Percentiles rank a stretch among this genome's conserved stretches.
Conservation (phyloP, 1,139 yeast species). For the Taiozyma sp. region DNA sequence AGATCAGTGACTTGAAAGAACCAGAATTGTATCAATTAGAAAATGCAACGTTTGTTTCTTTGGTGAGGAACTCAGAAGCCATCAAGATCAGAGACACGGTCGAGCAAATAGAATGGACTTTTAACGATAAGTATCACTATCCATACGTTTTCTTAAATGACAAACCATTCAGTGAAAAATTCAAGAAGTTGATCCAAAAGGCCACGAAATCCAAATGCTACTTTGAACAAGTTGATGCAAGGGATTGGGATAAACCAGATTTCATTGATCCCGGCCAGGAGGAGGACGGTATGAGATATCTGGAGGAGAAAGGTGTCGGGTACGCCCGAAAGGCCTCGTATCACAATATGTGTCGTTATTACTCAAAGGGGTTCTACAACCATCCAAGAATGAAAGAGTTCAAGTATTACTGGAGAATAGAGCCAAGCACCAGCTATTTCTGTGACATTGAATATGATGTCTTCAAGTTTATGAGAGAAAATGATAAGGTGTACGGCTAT, state of each 20-base stretch:
- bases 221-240: slow-evolving; percentile 51
- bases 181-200: slow-evolving; percentile 33
- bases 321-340: slow-evolving; percentile 63
- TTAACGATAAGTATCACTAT: slow-evolving; percentile 66
- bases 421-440: slow-evolving; percentile 67
- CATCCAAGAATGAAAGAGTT: slow-evolving; percentile 54
- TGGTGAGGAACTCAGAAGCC: slow-evolving; percentile 65
- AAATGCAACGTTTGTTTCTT: slow-evolving; percentile 69
- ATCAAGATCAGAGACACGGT: slow-evolving; percentile 47
- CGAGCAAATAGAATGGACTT: slow-evolving; percentile 52
- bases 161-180: slow-evolving; percentile 53
- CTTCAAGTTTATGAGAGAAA: slow-evolving; percentile 65
- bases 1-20: slow-evolving; percentile 8
- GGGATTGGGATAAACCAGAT: slow-evolving; percentile 63
- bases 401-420: slow-evolving; percentile 75
- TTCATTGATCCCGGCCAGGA: slow-evolving; percentile 45
- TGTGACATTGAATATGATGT: slow-evolving; percentile 72
- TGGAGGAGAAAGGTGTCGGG: slow-evolving; percentile 45
- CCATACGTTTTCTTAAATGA: slow-evolving; percentile 84
- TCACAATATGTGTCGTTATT: slow-evolving; percentile 78
- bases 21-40: slow-evolving; percentile 9
- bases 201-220: slow-evolving; percentile 48
- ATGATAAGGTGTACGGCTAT: slow-evolving; percentile 66
- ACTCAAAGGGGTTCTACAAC: slow-evolving; percentile 59
- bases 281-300: slow-evolving; percentile 32